Conservation (phyloP, 164 flowering plant genomes). For the Berberis thunbergii region DNA sequence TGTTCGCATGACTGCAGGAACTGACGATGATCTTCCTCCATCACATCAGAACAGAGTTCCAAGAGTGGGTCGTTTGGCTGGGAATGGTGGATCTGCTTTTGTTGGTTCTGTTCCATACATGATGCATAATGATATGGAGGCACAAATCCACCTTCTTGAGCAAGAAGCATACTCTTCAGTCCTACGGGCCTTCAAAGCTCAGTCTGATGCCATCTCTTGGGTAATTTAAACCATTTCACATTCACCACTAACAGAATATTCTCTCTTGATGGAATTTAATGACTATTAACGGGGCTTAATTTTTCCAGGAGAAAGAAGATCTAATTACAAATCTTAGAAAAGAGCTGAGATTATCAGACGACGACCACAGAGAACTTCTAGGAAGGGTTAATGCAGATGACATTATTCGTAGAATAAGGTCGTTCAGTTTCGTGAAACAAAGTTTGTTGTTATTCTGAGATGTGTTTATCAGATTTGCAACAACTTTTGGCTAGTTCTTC, state of each 20-base stretch:
- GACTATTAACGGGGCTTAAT: background rate
- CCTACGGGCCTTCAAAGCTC: conserved; percentile 8
- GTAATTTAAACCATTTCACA: background rate
- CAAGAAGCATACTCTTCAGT: conserved; percentile 8
- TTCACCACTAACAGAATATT: background rate
- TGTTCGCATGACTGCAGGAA: conserved; percentile 1
- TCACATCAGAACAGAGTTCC: conserved; percentile 9
- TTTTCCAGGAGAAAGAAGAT: conserved; percentile 7
- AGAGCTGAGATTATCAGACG: conserved; percentile 8
- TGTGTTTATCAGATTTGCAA: background rate
- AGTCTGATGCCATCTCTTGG: conserved; percentile 8
- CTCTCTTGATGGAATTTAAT: background rate
- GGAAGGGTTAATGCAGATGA: conserved; percentile 9
- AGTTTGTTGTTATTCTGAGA: conserved; percentile 2
- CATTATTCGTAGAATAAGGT: conserved; percentile 8
- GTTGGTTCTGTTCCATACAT: conserved; percentile 5
- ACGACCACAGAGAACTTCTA: conserved; percentile 10
- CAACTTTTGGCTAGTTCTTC: background rate
- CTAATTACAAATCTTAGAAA: conserved; percentile 7
- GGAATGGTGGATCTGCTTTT: conserved; percentile 8
- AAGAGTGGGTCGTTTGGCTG: conserved; percentile 4
- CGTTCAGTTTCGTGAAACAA: background rate
- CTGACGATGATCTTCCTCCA: conserved; percentile 12
- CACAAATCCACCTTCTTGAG: conserved; percentile 9
- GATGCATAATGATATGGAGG: conserved; percentile 9